Evolutionary conservation across 192 early-diverging fungal species (phyloP).

Genomic region (Geranomyces michiganensis): DNA sequence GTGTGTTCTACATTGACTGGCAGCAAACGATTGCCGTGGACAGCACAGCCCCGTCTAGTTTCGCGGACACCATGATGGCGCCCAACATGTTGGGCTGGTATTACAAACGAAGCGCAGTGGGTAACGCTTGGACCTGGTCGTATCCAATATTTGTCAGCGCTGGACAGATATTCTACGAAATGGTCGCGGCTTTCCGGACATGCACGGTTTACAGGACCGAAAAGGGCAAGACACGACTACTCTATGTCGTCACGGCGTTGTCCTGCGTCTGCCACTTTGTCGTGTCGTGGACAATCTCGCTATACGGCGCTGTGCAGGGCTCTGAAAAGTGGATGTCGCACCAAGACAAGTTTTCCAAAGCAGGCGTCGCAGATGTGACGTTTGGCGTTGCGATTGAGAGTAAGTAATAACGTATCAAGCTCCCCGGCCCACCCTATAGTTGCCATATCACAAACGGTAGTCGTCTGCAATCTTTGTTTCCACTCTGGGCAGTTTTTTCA

Average conservation of each 20-base stretch:
- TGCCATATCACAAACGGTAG: too few relatives aligned
- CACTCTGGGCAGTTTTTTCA: slow-evolving; percentile 3
- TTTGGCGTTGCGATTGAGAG: slow-evolving; percentile 1
- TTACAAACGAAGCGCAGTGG: too few relatives aligned
- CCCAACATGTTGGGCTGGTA: too few relatives aligned
- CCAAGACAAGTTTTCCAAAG: slow-evolving; percentile 7
- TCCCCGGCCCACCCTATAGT: too few relatives aligned
- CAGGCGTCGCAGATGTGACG: slow-evolving; percentile 11
- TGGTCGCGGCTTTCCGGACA: neutral
- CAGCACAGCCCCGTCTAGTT: neutral
- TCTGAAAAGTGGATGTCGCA: neutral
- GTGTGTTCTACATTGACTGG: slow-evolving; percentile 17
- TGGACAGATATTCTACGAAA: slow-evolving; percentile 1
- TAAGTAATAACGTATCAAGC: neutral
- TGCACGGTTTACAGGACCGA: too few relatives aligned
- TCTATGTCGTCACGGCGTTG: neutral
- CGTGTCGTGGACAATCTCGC: neutral
- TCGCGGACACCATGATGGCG: too few relatives aligned
- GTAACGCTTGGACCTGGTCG: neutral
- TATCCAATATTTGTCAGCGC: slow-evolving; percentile 9
- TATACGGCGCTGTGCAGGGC: neutral
- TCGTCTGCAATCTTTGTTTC: too few relatives aligned
- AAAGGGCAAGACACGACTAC: too few relatives aligned
- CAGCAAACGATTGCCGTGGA: neutral
- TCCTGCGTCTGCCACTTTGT: neutral